A percentile compares a stretch with the other conserved stretches of the same genome.
Conservation (phyloP, 2,329 filamentous ascomycete genomes). For the Beauveria asiatica region DNA sequence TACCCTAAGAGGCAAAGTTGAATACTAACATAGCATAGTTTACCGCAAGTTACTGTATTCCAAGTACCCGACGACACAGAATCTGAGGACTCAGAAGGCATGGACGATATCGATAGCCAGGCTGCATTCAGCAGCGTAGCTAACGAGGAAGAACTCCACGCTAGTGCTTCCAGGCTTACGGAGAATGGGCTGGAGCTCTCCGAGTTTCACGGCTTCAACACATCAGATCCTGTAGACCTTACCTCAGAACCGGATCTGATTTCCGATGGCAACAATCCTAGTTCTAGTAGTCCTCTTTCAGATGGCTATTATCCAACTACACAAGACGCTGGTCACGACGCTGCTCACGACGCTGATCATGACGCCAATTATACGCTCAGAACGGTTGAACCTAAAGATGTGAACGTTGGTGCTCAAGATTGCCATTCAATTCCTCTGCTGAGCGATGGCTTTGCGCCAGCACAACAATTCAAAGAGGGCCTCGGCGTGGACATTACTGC, state of each 20-base stretch:
- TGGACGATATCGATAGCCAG: background rate
- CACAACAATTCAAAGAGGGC: background rate
- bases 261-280: background rate
- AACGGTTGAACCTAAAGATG: background rate
- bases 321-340: background rate
- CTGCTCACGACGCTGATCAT: background rate
- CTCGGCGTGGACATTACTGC: background rate
- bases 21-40: conserved; percentile 15
- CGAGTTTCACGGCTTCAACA: background rate
- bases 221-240: conserved; percentile 7
- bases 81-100: background rate
- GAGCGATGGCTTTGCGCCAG: background rate
- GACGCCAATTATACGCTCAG: background rate
- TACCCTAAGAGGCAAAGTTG: background rate
- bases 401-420: background rate
- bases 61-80: conserved; percentile 36
- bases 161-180: background rate
- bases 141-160: conserved; percentile 12
- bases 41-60: conserved; percentile 26
- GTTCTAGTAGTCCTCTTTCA: background rate
- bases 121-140: conserved; percentile 18
- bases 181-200: background rate
- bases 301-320: background rate
- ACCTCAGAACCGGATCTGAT: conserved; percentile 5
- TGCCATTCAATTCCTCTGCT: background rate